Evolutionary conservation across 23 red algal species (phyloP), one percentile per base, ranked within the genome.

Genomic region (Cyanidioschyzon merolae): DNA sequence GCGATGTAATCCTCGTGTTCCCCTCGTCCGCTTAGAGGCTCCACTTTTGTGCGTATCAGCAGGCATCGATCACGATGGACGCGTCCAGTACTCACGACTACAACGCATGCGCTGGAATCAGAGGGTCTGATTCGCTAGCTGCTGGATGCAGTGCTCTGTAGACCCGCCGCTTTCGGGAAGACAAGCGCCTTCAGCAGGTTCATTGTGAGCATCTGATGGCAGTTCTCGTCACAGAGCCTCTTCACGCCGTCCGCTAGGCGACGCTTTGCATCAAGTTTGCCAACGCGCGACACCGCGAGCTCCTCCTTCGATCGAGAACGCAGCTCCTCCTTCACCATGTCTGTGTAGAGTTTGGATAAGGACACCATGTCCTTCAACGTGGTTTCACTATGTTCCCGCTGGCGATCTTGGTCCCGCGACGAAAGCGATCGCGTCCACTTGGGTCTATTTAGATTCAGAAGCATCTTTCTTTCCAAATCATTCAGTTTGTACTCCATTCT

Each of bases 361-460:
- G 88, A 39, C 16, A 98, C 80, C 94, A 98, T 96, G 39, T 82
- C 67, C 34, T 84, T 76, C 37, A 98, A 68, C 36, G 94, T 89
- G 0, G 81, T 45, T 37, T 84, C 84, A 37, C 91, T 98, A 17
- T 40, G 50, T 0, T 75, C 37, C 2, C 82, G 76, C 45, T 90
- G 94, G 12, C 86, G 3, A 30, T 92, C 85, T 58, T 90, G 90
- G 17, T 91, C 85, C 50, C 51, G 35, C 34, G 88, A 82, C 25
- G 79, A 75, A 1, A 98, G 79, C 59, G 83, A 84, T 35, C 87
- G 86, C 29, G 83, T 91, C 94, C 94, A 98, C 79, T 87, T 83
- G 77, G 87, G 90, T 81, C 91, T 98, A 80, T 98, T 85, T 68
- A 98, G 59, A 67, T 98, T 98, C 79, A 98, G 79, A 0, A 98